These are phyloP conservation scores for Trichoderma pleuroti DNA, from an alignment of 2,329 filamentous ascomycete species.

Conservation along the genomic window DNA sequence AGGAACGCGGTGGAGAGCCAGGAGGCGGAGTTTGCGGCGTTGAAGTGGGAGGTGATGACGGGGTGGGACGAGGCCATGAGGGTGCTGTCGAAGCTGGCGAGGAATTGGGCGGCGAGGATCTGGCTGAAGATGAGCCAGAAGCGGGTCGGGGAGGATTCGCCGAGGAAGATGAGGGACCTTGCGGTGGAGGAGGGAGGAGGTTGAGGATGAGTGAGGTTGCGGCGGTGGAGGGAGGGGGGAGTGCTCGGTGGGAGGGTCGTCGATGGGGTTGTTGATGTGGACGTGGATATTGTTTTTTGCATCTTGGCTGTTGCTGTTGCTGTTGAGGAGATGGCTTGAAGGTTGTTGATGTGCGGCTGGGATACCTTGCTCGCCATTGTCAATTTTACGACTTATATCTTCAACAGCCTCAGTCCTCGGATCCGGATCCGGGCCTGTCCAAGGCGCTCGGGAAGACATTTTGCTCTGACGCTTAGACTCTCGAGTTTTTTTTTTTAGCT, in stretches of 20 bases:
- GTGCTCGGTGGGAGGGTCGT: conserved; percentile 23
- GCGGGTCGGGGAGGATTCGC: conserved; percentile 43
- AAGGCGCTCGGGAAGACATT: neutral
- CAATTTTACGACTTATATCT: neutral
- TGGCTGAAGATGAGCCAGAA: conserved; percentile 63
- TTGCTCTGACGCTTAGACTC: neutral
- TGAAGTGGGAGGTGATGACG: conserved; percentile 76
- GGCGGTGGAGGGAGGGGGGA: conserved; percentile 27
- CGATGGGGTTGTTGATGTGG: neutral
- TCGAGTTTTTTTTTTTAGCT: neutral
- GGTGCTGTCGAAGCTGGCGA: conserved; percentile 68
- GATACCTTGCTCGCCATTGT: neutral
- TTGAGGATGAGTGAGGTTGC: neutral
- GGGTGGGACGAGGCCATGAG: conserved; percentile 80
- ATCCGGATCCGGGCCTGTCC: conserved; percentile 12
- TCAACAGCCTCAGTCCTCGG: conserved; percentile 13
- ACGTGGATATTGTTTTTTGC: neutral
- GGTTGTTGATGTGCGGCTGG: neutral
- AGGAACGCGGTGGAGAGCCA: conserved; percentile 80
- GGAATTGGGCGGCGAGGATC: conserved; percentile 56
- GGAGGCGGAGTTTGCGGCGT: conserved; percentile 72
- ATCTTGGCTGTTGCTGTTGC: conserved; percentile 1
- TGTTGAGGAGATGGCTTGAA: neutral
- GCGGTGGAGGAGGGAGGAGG: neutral
- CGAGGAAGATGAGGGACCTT: conserved; percentile 37